These are phyloP conservation scores for Coelastrella sp. DNA, from an alignment of 139 green algal species.

Conservation along the genomic window DNA sequence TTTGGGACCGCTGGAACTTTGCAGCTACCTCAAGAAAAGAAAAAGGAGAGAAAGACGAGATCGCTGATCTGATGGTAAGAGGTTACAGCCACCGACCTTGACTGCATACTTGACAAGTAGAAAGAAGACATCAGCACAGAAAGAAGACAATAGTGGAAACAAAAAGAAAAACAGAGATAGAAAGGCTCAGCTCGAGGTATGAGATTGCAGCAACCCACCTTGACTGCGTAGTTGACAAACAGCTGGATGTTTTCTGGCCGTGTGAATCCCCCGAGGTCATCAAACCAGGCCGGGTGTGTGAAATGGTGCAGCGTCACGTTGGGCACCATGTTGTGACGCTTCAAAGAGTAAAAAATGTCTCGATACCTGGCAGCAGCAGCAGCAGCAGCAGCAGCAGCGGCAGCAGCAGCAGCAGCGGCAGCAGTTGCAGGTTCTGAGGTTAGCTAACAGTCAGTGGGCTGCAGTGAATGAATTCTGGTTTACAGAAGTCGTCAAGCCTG, in stretches of 20 bases:
- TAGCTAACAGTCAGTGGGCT: not conserved
- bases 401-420: constrained; percentile 21
- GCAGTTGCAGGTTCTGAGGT: not conserved
- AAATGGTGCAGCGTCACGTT: constrained; percentile 70
- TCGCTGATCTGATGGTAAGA: too few relatives aligned
- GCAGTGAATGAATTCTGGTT: not conserved
- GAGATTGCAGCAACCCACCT: not conserved
- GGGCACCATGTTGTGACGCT: constrained; percentile 54
- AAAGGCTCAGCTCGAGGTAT: not conserved
- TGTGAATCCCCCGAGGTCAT: constrained; percentile 50
- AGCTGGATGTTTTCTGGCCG: constrained; percentile 46
- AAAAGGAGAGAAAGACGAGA: too few relatives aligned
- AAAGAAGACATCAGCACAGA: too few relatives aligned
- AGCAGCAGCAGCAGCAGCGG: not conserved
- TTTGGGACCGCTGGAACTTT: too few relatives aligned
- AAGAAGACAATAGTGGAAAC: too few relatives aligned
- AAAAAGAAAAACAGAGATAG: not conserved
- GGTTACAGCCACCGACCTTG: too few relatives aligned
- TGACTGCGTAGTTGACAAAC: constrained; percentile 52
- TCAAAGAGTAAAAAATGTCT: constrained; percentile 58
- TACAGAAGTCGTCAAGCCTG: not conserved
- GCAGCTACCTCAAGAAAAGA: too few relatives aligned
- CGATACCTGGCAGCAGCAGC: constrained; percentile 49
- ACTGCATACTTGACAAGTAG: too few relatives aligned
- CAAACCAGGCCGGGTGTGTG: constrained; percentile 54